These are phyloP conservation scores for Daldinia decipiens DNA, from an alignment of 495 filamentous ascomycete species.

Conservation along the genomic window DNA sequence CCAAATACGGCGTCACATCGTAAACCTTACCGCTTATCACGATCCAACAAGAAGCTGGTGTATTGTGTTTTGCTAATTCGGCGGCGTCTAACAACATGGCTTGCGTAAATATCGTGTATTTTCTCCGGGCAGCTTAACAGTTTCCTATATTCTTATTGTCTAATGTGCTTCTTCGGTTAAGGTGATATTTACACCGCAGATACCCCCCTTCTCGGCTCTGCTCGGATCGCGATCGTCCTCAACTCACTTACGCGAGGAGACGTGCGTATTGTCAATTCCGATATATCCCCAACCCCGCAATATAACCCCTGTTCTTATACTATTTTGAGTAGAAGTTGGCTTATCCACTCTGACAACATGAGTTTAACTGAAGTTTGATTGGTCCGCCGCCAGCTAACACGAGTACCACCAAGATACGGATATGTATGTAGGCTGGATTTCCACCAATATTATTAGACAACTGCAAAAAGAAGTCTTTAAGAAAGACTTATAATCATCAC, in stretches of 20 bases:
- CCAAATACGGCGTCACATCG: constrained; percentile 75
- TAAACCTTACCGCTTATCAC: constrained; percentile 79
- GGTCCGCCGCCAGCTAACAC: not conserved
- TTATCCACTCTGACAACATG: constrained; percentile 22
- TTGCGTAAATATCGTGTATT: not conserved
- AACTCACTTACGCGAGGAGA: not conserved
- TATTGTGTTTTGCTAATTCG: constrained; percentile 71
- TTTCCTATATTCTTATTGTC: not conserved
- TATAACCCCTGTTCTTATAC: constrained; percentile 7
- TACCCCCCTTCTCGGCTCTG: constrained; percentile 15
- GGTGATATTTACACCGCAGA: constrained; percentile 16
- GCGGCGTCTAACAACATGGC: constrained; percentile 35
- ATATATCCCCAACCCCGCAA: constrained; percentile 29
- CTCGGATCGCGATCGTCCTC: constrained; percentile 5
- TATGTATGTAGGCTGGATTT: not conserved
- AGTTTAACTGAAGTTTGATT: constrained; percentile 26
- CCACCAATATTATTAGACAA: not conserved
- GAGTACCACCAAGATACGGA: not conserved
- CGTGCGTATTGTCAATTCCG: constrained; percentile 15
- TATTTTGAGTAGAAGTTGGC: constrained; percentile 9
- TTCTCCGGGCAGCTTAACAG: not conserved
- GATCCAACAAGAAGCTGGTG: constrained; percentile 71
- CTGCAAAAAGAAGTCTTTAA: not conserved
- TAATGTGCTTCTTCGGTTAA: not conserved
- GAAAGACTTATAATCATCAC: not conserved